These are phyloP conservation scores for Gentiana straminea DNA, from an alignment of 257 asterid genomes.

Conservation along the genomic window DNA sequence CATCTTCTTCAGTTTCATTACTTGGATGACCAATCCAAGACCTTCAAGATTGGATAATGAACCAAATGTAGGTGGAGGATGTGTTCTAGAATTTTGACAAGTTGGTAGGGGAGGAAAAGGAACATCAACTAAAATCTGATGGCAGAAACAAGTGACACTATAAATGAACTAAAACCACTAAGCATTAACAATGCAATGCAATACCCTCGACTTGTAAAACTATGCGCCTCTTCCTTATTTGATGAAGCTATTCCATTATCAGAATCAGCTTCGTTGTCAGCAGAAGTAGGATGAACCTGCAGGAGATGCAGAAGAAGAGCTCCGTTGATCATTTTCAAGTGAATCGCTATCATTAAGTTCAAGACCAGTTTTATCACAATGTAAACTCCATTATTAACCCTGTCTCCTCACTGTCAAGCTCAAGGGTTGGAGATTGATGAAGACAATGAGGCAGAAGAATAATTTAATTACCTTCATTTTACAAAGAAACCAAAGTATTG, in stretches of 20 bases:
- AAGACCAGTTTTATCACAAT: too few relatives aligned
- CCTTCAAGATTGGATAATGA: conserved; percentile 34
- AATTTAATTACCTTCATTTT: too few relatives aligned
- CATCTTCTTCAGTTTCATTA: conserved; percentile 13
- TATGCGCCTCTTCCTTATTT: conserved; percentile 27
- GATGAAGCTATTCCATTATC: not conserved
- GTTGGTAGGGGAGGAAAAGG: not conserved
- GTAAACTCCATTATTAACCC: too few relatives aligned
- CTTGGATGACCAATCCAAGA: conserved; percentile 21
- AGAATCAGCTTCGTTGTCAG: conserved; percentile 21
- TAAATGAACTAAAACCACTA: not conserved
- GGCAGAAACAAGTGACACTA: too few relatives aligned
- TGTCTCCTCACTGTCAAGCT: too few relatives aligned
- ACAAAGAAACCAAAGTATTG: too few relatives aligned
- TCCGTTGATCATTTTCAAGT: too few relatives aligned
- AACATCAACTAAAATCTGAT: not conserved
- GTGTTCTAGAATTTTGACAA: conserved; percentile 16
- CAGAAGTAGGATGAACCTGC: conserved; percentile 21
- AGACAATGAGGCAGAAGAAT: too few relatives aligned
- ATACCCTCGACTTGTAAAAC: conserved; percentile 20
- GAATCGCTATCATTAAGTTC: too few relatives aligned
- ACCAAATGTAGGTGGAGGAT: conserved; percentile 50
- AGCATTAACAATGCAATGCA: not conserved
- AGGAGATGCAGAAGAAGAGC: not conserved
- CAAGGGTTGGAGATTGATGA: too few relatives aligned